Evolutionary conservation across 768 basidiomycete genomes (phyloP).

Genomic region (Termitomyces sp.): DNA sequence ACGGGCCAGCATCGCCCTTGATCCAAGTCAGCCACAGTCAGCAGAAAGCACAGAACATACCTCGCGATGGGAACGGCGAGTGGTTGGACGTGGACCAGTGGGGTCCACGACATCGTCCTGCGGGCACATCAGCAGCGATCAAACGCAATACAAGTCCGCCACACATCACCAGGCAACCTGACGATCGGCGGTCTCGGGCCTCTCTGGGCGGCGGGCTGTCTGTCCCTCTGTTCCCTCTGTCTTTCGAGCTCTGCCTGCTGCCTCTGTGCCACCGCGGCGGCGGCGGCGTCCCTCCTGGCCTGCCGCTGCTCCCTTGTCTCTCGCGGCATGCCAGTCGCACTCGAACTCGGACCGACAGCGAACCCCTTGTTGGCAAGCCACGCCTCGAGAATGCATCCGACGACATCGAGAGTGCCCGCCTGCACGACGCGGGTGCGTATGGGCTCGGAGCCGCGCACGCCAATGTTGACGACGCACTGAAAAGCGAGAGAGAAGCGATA

Average conservation of each 20-base stretch:
- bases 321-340: constrained; percentile 67
- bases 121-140: not conserved
- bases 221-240: constrained; percentile 42
- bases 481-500: constrained; percentile 92
- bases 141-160: not conserved
- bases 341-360: constrained; percentile 74
- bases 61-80: not conserved
- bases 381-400: constrained; percentile 89
- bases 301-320: constrained; percentile 73
- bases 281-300: constrained; percentile 48
- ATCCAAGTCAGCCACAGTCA: not conserved
- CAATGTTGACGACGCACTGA: constrained; percentile 96
- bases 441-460: constrained; percentile 89
- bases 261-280: constrained; percentile 38
- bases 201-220: constrained; percentile 12
- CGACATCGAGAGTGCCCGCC: constrained; percentile 89
- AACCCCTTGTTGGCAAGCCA: constrained; percentile 90
- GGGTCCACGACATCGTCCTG: not conserved
- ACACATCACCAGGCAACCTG: not conserved
- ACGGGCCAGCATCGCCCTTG: not conserved
- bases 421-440: constrained; percentile 92
- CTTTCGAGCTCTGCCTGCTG: constrained; percentile 54
- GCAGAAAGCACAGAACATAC: no score
- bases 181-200: not conserved
- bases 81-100: not conserved